phyloP scores from a whole-genome alignment of 2,329 filamentous ascomycete species.

The Venturia asperata region DNA sequence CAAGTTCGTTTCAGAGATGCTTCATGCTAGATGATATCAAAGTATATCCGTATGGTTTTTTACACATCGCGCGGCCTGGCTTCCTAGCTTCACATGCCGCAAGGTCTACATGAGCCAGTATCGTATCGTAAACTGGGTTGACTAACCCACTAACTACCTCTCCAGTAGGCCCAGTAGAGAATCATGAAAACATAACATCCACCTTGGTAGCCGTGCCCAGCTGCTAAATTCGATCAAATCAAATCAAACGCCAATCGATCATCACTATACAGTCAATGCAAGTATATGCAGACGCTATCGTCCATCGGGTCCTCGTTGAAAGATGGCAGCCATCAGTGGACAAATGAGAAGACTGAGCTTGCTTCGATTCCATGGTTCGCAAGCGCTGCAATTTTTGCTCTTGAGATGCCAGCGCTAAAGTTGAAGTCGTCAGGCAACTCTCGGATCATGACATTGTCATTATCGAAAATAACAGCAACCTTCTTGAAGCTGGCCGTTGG shows the following conservation, averaged over 20 bases:
- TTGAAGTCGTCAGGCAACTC: constrained; percentile 30
- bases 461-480: constrained; percentile 56
- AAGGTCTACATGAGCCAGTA: constrained; percentile 2
- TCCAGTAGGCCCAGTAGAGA: not conserved
- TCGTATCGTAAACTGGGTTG: not conserved
- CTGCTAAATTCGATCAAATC: no score
- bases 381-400: constrained; percentile 2
- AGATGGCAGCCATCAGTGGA: not conserved
- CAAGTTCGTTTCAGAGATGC: not conserved
- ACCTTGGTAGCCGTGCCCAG: not conserved
- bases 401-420: constrained; percentile 27
- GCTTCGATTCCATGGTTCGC: not conserved
- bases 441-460: constrained; percentile 51
- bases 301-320: not conserved
- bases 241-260: not conserved
- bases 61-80: not conserved
- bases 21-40: not conserved
- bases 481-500: constrained; percentile 55
- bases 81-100: not conserved
- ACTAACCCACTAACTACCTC: not conserved
- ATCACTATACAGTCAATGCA: constrained; percentile 3
- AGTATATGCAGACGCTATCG: not conserved
- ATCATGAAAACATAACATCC: not conserved
- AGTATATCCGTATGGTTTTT: not conserved
- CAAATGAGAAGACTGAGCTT: constrained; percentile 2